Conservation (phyloP, 2,329 filamentous ascomycete species). For the Xylariaceae sp. region DNA sequence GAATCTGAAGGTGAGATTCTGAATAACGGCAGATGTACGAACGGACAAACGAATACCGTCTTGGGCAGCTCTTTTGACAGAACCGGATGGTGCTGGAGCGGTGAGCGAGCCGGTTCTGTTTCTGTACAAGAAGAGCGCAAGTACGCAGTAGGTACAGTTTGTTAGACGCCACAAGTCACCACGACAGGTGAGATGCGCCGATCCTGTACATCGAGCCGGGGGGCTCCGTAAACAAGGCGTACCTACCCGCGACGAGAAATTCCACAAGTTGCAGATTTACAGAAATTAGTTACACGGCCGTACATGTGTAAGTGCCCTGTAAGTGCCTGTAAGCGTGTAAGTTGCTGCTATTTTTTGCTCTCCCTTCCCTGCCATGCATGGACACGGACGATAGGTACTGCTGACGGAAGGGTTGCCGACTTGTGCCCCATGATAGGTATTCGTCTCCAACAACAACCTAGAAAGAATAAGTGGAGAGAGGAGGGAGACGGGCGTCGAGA, state of each 20-base stretch:
- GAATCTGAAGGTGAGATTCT: neutral
- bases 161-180: conserved; percentile 16
- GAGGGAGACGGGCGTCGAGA: neutral
- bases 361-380: conserved; percentile 10
- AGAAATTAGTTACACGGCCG: neutral
- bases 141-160: too few relatives aligned
- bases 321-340: neutral
- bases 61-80: too few relatives aligned
- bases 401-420: conserved; percentile 19
- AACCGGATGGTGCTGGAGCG: neutral
- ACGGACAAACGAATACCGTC: too few relatives aligned
- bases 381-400: conserved; percentile 14
- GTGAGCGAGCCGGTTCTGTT: neutral
- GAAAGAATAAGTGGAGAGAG: neutral
- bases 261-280: too few relatives aligned
- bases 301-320: neutral
- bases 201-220: conserved; percentile 12
- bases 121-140: too few relatives aligned
- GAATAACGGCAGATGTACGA: too few relatives aligned
- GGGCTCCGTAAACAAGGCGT: conserved; percentile 22
- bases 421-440: conserved; percentile 8
- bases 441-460: conserved; percentile 13
- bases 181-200: conserved; percentile 1
- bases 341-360: neutral
- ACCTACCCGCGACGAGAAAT: conserved; percentile 9